Conservation (phyloP, 164 flowering plant genomes). For the Umbilicus rupestris region DNA sequence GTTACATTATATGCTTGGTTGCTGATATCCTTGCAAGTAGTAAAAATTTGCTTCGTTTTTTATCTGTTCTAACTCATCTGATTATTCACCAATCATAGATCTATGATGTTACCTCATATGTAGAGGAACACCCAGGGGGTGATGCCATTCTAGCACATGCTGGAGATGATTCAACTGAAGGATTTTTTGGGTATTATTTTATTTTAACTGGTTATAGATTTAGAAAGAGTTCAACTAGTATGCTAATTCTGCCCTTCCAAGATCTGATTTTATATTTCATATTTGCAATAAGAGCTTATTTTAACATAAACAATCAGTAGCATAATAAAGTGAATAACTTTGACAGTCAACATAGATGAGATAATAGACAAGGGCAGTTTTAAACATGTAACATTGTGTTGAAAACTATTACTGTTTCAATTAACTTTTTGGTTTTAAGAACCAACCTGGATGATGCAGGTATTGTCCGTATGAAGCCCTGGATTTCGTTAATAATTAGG, state of each 20-base stretch:
- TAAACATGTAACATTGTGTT: no score
- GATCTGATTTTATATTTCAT: background rate
- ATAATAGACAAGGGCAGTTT: no score
- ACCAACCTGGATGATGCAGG: no score
- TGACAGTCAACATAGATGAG: no score
- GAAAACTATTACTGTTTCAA: no score
- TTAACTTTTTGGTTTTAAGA: no score
- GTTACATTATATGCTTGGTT: background rate
- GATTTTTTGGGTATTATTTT: constrained; percentile 75
- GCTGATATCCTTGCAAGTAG: background rate
- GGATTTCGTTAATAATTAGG: no score
- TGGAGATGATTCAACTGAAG: constrained; percentile 94
- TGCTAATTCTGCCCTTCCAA: background rate
- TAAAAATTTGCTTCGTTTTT: background rate
- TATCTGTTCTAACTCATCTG: background rate
- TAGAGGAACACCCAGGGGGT: constrained; percentile 97
- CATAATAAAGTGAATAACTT: no score
- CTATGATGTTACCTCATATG: constrained; percentile 87
- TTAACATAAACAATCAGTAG: no score
- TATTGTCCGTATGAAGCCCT: no score
- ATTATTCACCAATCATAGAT: constrained; percentile 31
- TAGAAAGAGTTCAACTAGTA: background rate
- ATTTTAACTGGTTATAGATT: background rate
- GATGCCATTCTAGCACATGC: constrained; percentile 89
- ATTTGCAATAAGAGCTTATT: no score